Base-by-base conservation (phyloP, 139 green algal genomes). In the Chlamydomonas sphaeroides region DNA sequence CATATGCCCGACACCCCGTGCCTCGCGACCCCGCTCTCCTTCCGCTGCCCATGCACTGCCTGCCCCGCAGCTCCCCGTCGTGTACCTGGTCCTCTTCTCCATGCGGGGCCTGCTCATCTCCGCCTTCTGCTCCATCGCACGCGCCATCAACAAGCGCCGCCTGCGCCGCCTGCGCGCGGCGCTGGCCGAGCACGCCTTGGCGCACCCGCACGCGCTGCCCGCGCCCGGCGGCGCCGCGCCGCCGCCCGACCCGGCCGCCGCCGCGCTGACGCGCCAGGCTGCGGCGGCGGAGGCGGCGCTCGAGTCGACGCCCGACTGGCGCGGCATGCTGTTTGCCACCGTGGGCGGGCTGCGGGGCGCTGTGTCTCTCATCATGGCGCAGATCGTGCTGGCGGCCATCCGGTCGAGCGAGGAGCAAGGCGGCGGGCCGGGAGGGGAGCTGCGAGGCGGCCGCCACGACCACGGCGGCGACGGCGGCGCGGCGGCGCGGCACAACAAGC, bases 361-460 rank as follows among this genome's bases (percentile, higher is more conserved):
- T 1, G 80, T 98, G 23, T 93, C 84, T 1, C 89, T 97, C 63
- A 97, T 98, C 66, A 84, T 97, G 68, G 89, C 85, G 4, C 89
- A 94, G 32, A 92, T 91, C 6, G 87, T 95, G 65, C 80, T 97
- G 17, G 79, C 88, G 7, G 65, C 65, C 11, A 67, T 75, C 2
- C 25, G 26, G 30, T 59, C 73, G 28, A 38, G 32, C 10, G 61
- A 62, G 74, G 36, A 51, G 49, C 33, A 78, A 30, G 26, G 65
- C 42, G 71, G 71, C 21, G n/a, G n/a, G n/a, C n/a, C n/a, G n/a
- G n/a, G n/a, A n/a, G n/a, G n/a, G n/a, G n/a, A n/a, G n/a, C n/a
- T 67, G 53, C 5, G 56, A 63, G 53, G 71, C 38, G 36, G 71
- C 20, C 53, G 71, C 49, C 38, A 53, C 20, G 56, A 35, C 51